Evolutionary conservation across 768 basidiomycete species (phyloP).

Genomic region (Tephrocybe sp.): DNA sequence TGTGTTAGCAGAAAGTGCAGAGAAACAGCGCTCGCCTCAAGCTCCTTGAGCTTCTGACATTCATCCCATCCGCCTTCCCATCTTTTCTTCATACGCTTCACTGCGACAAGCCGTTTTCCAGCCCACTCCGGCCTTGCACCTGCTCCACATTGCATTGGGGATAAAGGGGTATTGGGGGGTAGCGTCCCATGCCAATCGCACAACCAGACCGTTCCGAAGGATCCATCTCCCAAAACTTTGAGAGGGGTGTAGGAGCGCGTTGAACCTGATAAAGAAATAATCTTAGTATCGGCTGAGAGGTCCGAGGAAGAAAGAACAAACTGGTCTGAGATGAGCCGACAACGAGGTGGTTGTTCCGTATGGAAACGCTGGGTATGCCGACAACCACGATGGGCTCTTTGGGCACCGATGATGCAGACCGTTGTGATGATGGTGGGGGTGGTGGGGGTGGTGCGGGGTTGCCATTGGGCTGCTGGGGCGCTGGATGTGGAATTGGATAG

Average conservation of each 20-base stretch:
- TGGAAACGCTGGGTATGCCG: slow-evolving; percentile 76
- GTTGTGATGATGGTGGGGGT: slow-evolving; percentile 26
- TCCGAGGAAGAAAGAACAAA: slow-evolving; percentile 37
- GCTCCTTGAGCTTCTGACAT: slow-evolving; percentile 92
- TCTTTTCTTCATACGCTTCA: slow-evolving; percentile 97
- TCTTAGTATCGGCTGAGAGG: slow-evolving; percentile 11
- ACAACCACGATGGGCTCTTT: slow-evolving; percentile 68
- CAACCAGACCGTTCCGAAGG: slow-evolving; percentile 97
- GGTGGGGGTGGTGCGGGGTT: slow-evolving; percentile 23
- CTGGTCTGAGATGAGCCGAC: slow-evolving; percentile 74
- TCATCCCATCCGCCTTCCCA: slow-evolving; percentile 99
- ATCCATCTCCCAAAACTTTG: slow-evolving; percentile 97
- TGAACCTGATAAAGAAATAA: slow-evolving; percentile 54
- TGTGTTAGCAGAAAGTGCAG: slow-evolving; percentile 12
- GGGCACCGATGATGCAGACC: slow-evolving; percentile 28
- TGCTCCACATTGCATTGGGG: slow-evolving; percentile 94
- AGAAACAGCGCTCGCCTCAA: slow-evolving; percentile 63
- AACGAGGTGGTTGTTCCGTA: slow-evolving; percentile 65
- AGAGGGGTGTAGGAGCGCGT: slow-evolving; percentile 90
- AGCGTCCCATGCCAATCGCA: slow-evolving; percentile 99
- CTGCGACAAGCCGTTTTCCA: slow-evolving; percentile 92
- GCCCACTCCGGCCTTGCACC: slow-evolving; percentile 92
- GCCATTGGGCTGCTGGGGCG: slow-evolving; percentile 31
- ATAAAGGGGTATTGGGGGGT: slow-evolving; percentile 86
- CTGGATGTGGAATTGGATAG: slow-evolving; percentile 27